A percentile compares a stretch with the other conserved stretches of the same genome.
Conservation (phyloP, 2,329 filamentous ascomycete genomes). For the Pyricularia sp. region DNA sequence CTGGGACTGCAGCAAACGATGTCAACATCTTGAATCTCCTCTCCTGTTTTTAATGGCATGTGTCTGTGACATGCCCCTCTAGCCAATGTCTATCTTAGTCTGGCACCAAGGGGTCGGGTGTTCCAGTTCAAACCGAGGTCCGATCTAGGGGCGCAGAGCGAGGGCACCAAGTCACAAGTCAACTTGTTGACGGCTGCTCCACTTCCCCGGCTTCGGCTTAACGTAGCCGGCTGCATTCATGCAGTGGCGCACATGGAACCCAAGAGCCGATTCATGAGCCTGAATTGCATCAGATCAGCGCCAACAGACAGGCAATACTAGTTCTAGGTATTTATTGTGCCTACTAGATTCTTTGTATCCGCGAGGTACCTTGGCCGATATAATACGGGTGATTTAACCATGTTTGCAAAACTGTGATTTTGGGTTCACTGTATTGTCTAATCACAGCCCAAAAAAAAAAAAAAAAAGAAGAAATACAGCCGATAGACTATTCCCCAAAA, state of each 20-base stretch:
- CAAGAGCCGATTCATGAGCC: not conserved
- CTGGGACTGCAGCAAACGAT: not conserved
- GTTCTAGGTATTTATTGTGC: no score
- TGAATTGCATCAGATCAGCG: no score
- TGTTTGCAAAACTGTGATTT: no score
- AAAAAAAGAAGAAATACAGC: no score
- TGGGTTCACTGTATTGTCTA: no score
- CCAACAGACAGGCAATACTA: no score
- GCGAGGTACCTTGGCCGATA: no score
- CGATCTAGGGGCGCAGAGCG: not conserved
- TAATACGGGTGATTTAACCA: no score
- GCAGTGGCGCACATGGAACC: not conserved
- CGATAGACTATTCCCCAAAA: no score
- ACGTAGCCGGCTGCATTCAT: not conserved
- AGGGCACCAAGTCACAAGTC: not conserved
- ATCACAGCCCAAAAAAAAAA: no score
- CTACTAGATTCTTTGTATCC: no score
- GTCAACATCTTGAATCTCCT: not conserved
- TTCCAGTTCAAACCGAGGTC: slow-evolving; percentile 2
- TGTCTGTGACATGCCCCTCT: slow-evolving; percentile 1
- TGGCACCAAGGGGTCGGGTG: not conserved
- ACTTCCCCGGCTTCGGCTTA: not conserved
- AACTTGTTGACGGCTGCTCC: not conserved
- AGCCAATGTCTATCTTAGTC: not conserved
- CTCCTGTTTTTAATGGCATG: not conserved